A percentile compares a stretch with the other conserved stretches of the same genome.
These are phyloP conservation scores for Aspergillus puulaauensis DNA, from an alignment of 2,329 filamentous ascomycete genomes.

Conservation along the genomic window DNA sequence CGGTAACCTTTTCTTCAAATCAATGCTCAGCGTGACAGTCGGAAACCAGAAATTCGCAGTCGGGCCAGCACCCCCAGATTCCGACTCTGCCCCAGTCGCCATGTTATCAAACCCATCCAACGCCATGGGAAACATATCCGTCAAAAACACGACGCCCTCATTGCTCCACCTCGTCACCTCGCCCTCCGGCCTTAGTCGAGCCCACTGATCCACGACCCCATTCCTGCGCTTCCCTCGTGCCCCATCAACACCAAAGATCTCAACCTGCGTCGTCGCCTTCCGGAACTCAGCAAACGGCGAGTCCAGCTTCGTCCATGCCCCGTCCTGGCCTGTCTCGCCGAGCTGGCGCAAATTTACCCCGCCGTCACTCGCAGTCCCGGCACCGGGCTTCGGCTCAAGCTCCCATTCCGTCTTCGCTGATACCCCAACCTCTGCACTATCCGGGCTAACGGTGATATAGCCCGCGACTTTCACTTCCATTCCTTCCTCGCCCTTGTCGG, in stretches of 20 bases:
- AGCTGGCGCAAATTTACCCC: slow-evolving; percentile 24
- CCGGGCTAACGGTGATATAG: slow-evolving; percentile 66
- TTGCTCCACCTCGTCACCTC: slow-evolving; percentile 58
- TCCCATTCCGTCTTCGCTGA: slow-evolving; percentile 56
- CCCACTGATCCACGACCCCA: slow-evolving; percentile 62
- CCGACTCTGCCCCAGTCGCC: slow-evolving; percentile 28
- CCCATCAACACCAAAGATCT: slow-evolving; percentile 41
- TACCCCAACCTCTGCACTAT: slow-evolving; percentile 58
- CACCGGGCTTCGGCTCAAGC: slow-evolving; percentile 46
- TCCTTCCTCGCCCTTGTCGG: slow-evolving; percentile 28
- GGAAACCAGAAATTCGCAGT: slow-evolving; percentile 67
- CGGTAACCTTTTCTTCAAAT: slow-evolving; percentile 72
- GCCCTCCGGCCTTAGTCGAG: slow-evolving; percentile 58
- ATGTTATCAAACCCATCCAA: slow-evolving; percentile 51
- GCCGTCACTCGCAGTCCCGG: slow-evolving; percentile 36
- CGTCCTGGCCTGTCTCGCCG: slow-evolving; percentile 24
- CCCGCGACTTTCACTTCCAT: slow-evolving; percentile 61
- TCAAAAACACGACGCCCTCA: slow-evolving; percentile 62
- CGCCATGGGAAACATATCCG: slow-evolving; percentile 68
- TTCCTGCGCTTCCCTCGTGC: slow-evolving; percentile 27
- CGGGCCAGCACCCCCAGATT: slow-evolving; percentile 20
- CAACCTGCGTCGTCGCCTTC: slow-evolving; percentile 52
- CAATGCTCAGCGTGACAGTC: slow-evolving; percentile 71
- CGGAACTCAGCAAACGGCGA: slow-evolving; percentile 40
- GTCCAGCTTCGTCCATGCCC: slow-evolving; percentile 23